Percentiles rank a stretch among this genome's conserved stretches.
phyloP scores from a whole-genome alignment of 345 rosid genomes.

The Cochlearia excelsa region DNA sequence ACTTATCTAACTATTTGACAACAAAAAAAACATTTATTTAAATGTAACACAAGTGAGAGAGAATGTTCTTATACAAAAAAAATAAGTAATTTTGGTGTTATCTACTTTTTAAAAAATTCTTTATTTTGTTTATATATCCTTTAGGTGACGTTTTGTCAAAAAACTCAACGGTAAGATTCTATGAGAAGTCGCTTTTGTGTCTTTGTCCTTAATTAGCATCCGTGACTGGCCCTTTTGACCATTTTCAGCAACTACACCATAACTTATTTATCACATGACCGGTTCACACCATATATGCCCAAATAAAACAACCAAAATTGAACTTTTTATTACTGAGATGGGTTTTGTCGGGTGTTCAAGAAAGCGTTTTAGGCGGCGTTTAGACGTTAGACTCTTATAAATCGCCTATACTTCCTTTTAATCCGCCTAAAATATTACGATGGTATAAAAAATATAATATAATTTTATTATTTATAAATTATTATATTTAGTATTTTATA shows the following conservation, averaged over 20 bases:
- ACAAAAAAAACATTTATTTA: neutral
- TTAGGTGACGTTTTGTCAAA: conserved; percentile 32
- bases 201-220: conserved; percentile 20
- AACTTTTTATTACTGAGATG: too few species aligned
- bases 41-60: conserved; percentile 13
- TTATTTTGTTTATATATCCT: conserved; percentile 17
- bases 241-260: conserved; percentile 21
- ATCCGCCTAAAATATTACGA: too few species aligned
- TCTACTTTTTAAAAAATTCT: conserved; percentile 1
- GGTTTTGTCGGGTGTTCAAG: too few species aligned
- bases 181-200: conserved; percentile 30
- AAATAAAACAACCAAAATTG: too few species aligned
- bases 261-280: neutral
- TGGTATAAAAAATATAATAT: too few species aligned
- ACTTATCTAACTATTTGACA: too few species aligned
- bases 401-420: too few species aligned
- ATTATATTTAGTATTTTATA: too few species aligned
- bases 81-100: neutral
- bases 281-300: too few species aligned
- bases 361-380: too few species aligned
- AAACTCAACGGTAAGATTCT: conserved; percentile 38
- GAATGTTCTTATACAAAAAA: conserved; percentile 4
- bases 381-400: too few species aligned
- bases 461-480: too few species aligned
- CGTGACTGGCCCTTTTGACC: conserved; percentile 38